Percentiles rank a stretch among this genome's conserved stretches.
These are phyloP conservation scores for Triadica sebifera DNA, from an alignment of 345 rosid genomes.

Conservation along the genomic window DNA sequence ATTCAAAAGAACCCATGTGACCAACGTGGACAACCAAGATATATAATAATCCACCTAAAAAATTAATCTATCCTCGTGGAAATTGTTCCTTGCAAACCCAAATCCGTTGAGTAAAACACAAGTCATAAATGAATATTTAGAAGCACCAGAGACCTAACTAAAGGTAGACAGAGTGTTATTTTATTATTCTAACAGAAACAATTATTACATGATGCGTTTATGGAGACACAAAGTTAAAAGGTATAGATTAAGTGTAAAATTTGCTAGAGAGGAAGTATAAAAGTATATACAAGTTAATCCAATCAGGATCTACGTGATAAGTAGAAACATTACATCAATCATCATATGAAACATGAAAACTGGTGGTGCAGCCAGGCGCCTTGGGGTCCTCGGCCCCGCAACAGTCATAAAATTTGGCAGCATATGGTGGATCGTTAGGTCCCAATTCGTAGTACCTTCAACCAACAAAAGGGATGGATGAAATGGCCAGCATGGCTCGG, in stretches of 20 bases:
- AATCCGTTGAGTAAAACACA: slow-evolving; percentile 7
- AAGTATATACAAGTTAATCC: slow-evolving; percentile 12
- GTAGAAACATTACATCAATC: slow-evolving; percentile 31
- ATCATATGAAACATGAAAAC: slow-evolving; percentile 70
- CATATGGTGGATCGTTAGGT: slow-evolving; percentile 84
- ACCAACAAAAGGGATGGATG: slow-evolving; percentile 16
- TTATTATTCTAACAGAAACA: neutral
- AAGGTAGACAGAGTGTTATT: neutral
- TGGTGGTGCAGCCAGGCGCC: slow-evolving; percentile 75
- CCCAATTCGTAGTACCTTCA: slow-evolving; percentile 82
- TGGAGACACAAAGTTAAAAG: neutral
- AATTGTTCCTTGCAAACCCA: slow-evolving; percentile 4
- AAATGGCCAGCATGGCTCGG: neutral
- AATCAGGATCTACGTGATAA: slow-evolving; percentile 2
- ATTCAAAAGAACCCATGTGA: neutral
- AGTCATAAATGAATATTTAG: neutral
- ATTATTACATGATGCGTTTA: slow-evolving; percentile 5
- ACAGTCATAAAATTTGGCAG: slow-evolving; percentile 89
- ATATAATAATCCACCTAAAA: neutral
- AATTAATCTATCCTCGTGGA: neutral
- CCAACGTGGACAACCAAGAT: too few species aligned
- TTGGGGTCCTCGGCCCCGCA: slow-evolving; percentile 88
- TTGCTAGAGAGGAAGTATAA: neutral
- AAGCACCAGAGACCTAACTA: neutral
- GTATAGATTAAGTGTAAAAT: neutral